Conservation (phyloP, 306 rosid genomes). For the Carpinus fangiana region DNA sequence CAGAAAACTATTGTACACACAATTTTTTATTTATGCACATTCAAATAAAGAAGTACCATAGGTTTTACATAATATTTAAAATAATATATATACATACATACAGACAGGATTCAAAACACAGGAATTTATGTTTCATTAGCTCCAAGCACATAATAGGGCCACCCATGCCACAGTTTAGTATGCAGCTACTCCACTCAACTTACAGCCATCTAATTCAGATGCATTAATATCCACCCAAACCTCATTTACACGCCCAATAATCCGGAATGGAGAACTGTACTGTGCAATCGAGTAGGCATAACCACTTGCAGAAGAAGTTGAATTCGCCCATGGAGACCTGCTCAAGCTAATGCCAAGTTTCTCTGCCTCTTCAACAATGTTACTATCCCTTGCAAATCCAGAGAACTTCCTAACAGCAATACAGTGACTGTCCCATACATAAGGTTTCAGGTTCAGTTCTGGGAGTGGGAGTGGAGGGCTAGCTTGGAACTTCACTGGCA, state of each 20-base stretch:
- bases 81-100: not conserved
- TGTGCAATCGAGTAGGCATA: conserved; percentile 75
- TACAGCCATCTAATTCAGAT: conserved; percentile 41
- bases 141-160: not conserved
- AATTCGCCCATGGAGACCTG: conserved; percentile 60
- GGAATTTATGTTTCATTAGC: not conserved
- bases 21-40: not conserved
- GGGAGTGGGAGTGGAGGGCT: conserved; percentile 75
- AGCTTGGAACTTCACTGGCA: conserved; percentile 67
- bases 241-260: conserved; percentile 61
- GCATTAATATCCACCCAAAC: conserved; percentile 73
- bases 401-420: conserved; percentile 71
- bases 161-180: conserved; percentile 29
- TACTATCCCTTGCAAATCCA: conserved; percentile 65
- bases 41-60: not conserved
- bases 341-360: conserved; percentile 65
- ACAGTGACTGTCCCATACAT: conserved; percentile 44
- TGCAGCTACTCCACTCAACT: conserved; percentile 32
- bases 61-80: not conserved
- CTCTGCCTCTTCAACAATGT: conserved; percentile 66
- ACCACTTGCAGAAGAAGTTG: conserved; percentile 41
- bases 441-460: conserved; percentile 51
- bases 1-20: not conserved
- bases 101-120: not conserved
- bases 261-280: conserved; percentile 52